A percentile compares a stretch with the other conserved stretches of the same genome.
Conservation (phyloP, 352 stramenopile genomes). For the Pythium rishiriense region DNA sequence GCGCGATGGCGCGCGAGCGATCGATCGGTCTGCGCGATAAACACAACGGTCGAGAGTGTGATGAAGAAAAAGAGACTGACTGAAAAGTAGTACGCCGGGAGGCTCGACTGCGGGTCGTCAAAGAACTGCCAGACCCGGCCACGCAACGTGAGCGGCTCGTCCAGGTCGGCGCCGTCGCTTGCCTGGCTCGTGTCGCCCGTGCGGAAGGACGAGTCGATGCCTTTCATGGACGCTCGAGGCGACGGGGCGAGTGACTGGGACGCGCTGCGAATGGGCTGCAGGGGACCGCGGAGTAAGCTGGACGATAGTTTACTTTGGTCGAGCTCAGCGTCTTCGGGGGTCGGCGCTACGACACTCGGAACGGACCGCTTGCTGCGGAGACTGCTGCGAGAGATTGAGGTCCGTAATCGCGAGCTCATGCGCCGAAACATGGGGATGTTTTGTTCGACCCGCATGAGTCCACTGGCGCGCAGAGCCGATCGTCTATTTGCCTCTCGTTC, state of each 20-base stretch:
- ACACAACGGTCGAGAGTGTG: constrained; percentile 60
- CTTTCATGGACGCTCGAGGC: constrained; percentile 7
- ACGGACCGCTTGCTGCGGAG: constrained; percentile 11
- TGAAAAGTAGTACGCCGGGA: constrained; percentile 59
- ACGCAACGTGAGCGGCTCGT: constrained; percentile 17
- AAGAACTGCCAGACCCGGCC: constrained; percentile 52
- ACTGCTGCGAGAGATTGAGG: constrained; percentile 15
- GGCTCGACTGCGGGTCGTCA: constrained; percentile 71
- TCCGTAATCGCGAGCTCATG: constrained; percentile 14
- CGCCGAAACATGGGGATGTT: constrained; percentile 26
- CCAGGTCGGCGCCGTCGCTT: constrained; percentile 7
- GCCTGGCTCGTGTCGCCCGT: background rate
- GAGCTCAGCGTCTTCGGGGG: constrained; percentile 15
- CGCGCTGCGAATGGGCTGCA: background rate
- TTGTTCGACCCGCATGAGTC: constrained; percentile 36
- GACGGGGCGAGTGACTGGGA: background rate
- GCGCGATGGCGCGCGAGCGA: constrained; percentile 36
- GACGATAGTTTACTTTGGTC: background rate
- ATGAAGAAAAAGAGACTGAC: constrained; percentile 67
- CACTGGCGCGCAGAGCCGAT: constrained; percentile 25
- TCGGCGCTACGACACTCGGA: constrained; percentile 32
- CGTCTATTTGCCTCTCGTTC: constrained; percentile 55
- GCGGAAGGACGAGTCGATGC: background rate
- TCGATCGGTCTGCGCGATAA: constrained; percentile 67
- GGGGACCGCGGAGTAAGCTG: background rate